Conservation (phyloP, 257 asterid species). For the Salvia hispanica region DNA sequence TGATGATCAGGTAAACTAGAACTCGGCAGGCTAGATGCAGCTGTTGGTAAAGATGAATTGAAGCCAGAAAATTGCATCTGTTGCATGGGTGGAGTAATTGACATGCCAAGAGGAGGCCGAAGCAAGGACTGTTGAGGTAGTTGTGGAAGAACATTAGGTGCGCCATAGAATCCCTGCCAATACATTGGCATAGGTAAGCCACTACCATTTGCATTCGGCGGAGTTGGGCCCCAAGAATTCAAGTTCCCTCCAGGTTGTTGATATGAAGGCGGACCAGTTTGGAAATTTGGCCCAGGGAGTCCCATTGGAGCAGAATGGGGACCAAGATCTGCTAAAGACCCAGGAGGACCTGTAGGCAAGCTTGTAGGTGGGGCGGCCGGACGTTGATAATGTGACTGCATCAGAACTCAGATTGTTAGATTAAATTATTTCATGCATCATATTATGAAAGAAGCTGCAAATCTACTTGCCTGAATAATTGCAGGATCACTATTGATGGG, state of each 20-base stretch:
- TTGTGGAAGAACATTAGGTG: constrained; percentile 82
- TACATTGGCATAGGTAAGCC: constrained; percentile 90
- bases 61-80: constrained; percentile 75
- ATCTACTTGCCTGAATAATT: constrained; percentile 79
- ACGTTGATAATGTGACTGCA: constrained; percentile 90
- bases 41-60: constrained; percentile 57
- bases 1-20: constrained; percentile 59
- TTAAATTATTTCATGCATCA: constrained; percentile 12
- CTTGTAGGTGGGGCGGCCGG: constrained; percentile 62
- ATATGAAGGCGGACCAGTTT: constrained; percentile 71
- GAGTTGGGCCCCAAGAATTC: constrained; percentile 86
- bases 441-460: constrained; percentile 11
- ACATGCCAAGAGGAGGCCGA: constrained; percentile 74
- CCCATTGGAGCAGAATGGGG: constrained; percentile 70
- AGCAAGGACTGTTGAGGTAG: constrained; percentile 80
- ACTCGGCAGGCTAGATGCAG: constrained; percentile 45
- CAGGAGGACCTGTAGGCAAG: constrained; percentile 64
- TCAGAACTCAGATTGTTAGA: constrained; percentile 29
- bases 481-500: constrained; percentile 87
- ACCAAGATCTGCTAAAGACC: constrained; percentile 55
- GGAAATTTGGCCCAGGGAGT: constrained; percentile 63
- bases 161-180: constrained; percentile 88
- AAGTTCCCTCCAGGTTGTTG: constrained; percentile 92
- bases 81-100: constrained; percentile 79
- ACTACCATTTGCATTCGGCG: constrained; percentile 68